phyloP scores from a whole-genome alignment of 768 basidiomycete species.

The Boletus rubescentipes region DNA sequence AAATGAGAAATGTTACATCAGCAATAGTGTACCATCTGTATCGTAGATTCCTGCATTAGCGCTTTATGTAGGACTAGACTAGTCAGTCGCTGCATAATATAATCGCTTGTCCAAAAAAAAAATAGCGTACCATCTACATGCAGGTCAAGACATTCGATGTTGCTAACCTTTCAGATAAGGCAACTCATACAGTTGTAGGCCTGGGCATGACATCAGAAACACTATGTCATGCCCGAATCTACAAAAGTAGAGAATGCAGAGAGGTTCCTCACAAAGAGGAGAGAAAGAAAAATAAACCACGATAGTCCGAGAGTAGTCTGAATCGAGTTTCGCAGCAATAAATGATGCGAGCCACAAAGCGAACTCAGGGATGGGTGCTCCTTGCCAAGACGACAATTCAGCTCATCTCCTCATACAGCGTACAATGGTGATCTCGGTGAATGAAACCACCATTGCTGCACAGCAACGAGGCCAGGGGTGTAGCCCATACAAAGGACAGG shows the following conservation, averaged over 20 bases:
- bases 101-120: too few relatives aligned
- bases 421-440: background rate
- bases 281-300: background rate
- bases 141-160: background rate
- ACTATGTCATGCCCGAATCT: background rate
- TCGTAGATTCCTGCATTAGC: too few relatives aligned
- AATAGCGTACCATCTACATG: too few relatives aligned
- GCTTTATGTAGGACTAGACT: too few relatives aligned
- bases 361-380: slow-evolving; percentile 24
- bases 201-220: background rate
- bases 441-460: slow-evolving; percentile 1
- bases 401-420: slow-evolving; percentile 18
- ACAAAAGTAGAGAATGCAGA: background rate
- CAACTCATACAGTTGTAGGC: background rate
- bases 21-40: too few relatives aligned
- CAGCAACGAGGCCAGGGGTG: background rate
- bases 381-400: background rate
- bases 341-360: slow-evolving; percentile 26
- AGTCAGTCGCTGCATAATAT: too few relatives aligned
- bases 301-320: slow-evolving; percentile 36
- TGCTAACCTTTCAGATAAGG: background rate
- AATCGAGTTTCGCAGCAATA: slow-evolving; percentile 30
- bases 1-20: too few relatives aligned
- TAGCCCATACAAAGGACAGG: background rate
- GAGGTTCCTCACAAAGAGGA: slow-evolving; percentile 18